phyloP scores from a whole-genome alignment of 2,329 filamentous ascomycete genomes.

The Exophiala oligosperma region DNA sequence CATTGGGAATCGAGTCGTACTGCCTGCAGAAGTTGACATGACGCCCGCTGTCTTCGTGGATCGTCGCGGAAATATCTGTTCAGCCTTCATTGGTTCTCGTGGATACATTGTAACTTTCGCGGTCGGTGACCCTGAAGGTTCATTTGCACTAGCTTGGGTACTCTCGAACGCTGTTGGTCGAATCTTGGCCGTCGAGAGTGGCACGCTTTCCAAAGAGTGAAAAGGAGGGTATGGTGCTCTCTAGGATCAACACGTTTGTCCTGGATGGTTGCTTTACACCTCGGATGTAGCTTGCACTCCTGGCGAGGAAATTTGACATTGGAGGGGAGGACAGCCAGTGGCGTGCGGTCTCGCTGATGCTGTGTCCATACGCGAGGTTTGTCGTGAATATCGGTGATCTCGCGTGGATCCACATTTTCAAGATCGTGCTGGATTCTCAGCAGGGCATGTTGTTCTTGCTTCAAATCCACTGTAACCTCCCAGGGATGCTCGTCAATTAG shows the following conservation, averaged over 20 bases:
- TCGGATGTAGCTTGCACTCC: background rate
- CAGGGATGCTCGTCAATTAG: background rate
- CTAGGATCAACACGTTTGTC: background rate
- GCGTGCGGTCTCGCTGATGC: background rate
- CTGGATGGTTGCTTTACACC: background rate
- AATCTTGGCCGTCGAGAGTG: background rate
- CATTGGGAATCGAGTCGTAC: background rate
- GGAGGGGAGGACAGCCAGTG: background rate
- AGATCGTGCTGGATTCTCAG: background rate
- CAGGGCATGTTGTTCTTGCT: background rate
- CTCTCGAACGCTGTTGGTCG: background rate
- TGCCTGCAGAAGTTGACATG: background rate
- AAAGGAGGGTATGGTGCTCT: background rate
- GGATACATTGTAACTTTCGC: background rate
- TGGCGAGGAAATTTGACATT: background rate
- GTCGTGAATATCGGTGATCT: background rate
- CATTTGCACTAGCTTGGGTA: background rate
- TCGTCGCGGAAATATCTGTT: background rate
- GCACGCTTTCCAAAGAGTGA: background rate
- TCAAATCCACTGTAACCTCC: background rate
- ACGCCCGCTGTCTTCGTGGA: background rate
- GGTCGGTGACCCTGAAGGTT: background rate
- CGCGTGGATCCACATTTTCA: conserved; percentile 4
- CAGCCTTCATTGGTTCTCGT: background rate
- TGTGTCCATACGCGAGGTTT: background rate